A percentile compares a stretch with the other conserved stretches of the same genome.
Conservation (phyloP, 495 filamentous ascomycete genomes). For the Hypoxylon fragiforme region DNA sequence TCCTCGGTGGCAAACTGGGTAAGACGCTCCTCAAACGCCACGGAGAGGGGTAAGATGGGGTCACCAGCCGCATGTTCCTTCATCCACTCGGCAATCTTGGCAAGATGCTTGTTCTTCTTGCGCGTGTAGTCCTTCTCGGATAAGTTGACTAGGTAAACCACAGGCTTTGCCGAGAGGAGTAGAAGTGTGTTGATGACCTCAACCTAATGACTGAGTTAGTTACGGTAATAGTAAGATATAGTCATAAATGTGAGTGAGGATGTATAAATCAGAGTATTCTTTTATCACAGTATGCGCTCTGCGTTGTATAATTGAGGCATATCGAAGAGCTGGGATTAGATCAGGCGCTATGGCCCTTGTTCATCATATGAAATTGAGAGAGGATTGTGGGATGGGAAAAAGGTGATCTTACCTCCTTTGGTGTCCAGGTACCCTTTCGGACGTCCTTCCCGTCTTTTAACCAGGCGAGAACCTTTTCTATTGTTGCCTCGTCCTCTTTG, state of each 20-base stretch:
- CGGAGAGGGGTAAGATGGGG: slow-evolving; percentile 89
- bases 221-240: slow-evolving; percentile 24
- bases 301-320: slow-evolving; percentile 70
- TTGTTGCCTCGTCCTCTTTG: slow-evolving; percentile 89
- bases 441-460: slow-evolving; percentile 90
- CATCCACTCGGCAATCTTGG: slow-evolving; percentile 91
- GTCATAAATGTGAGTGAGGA: slow-evolving; percentile 41
- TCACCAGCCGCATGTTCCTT: slow-evolving; percentile 86
- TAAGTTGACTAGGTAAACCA: slow-evolving; percentile 96
- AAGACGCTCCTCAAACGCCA: slow-evolving; percentile 89
- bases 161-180: slow-evolving; percentile 94
- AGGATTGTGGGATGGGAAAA: slow-evolving; percentile 19
- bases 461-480: slow-evolving; percentile 81
- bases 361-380: slow-evolving; percentile 73
- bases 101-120: slow-evolving; percentile 98
- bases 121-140: slow-evolving; percentile 97
- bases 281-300: slow-evolving; percentile 84
- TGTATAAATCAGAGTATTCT: slow-evolving; percentile 56
- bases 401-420: slow-evolving; percentile 85
- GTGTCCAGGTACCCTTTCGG: slow-evolving; percentile 81
- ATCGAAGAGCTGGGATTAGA: slow-evolving; percentile 99
- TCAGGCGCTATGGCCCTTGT: slow-evolving; percentile 93
- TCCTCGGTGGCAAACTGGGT: slow-evolving; percentile 74
- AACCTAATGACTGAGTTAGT: slow-evolving; percentile 62
- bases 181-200: slow-evolving; percentile 96